These are phyloP conservation scores for Dothistroma pini DNA, from an alignment of 2,329 filamentous ascomycete genomes.

Conservation along the genomic window DNA sequence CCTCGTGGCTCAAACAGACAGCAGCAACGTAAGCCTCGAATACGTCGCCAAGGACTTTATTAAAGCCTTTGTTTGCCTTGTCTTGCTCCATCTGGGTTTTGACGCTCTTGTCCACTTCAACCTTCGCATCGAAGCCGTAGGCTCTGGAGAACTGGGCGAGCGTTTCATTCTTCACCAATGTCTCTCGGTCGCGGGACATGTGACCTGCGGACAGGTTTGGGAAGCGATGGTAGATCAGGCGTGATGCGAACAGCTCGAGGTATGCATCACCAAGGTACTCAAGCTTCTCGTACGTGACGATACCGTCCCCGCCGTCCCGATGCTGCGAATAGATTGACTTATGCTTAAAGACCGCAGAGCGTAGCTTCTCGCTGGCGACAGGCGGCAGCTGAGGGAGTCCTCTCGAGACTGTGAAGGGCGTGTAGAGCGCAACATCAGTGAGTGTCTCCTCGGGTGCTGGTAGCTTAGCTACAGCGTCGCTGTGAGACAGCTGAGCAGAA, in stretches of 20 bases:
- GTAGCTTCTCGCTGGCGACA: constrained; percentile 17
- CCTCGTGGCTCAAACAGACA: constrained; percentile 60
- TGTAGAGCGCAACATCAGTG: constrained; percentile 20
- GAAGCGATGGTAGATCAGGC: constrained; percentile 72
- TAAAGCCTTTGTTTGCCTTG: constrained; percentile 52
- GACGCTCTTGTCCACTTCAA: constrained; percentile 47
- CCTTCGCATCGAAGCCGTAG: constrained; percentile 67
- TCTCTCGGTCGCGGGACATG: constrained; percentile 72
- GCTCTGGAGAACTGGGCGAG: constrained; percentile 64
- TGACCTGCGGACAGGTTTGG: constrained; percentile 62
- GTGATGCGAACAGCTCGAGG: constrained; percentile 70
- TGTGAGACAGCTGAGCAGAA: constrained; percentile 8
- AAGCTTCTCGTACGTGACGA: constrained; percentile 67
- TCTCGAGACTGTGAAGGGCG: constrained; percentile 17
- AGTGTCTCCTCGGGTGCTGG: constrained; percentile 14
- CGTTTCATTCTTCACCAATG: constrained; percentile 75
- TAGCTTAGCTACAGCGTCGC: constrained; percentile 19
- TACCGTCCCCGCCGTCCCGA: constrained; percentile 24
- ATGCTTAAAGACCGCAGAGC: constrained; percentile 33
- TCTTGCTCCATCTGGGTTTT: constrained; percentile 22
- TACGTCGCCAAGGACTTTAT: constrained; percentile 77
- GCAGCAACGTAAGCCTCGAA: constrained; percentile 90
- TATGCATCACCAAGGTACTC: constrained; percentile 90
- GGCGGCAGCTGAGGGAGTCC: constrained; percentile 31
- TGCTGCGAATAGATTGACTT: constrained; percentile 26